Conservation (phyloP, 208 protist genomes). For the Tritrichomonas foetus region DNA sequence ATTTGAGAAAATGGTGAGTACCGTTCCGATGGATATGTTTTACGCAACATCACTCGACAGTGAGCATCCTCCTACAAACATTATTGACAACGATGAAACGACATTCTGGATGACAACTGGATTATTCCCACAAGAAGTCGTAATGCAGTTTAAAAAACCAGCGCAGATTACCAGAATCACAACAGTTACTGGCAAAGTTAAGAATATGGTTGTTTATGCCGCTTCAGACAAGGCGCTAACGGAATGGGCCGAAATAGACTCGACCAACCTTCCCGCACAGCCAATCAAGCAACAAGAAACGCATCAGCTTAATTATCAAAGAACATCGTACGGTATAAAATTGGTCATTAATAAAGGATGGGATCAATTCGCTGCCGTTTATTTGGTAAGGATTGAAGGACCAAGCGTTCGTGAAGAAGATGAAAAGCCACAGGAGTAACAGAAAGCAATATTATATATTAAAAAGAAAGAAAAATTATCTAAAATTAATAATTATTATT, state of each 20-base stretch:
- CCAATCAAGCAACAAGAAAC: constrained; percentile 37
- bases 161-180: constrained; percentile 5
- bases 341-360: constrained; percentile 8
- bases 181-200: constrained; percentile 39
- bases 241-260: not conserved
- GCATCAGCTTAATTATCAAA: not conserved
- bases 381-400: not conserved
- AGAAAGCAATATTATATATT: too few relatives aligned
- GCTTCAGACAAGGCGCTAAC: not conserved
- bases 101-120: constrained; percentile 36
- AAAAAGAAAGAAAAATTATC: too few relatives aligned
- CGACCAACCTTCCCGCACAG: not conserved
- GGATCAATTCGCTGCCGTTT: constrained; percentile 30
- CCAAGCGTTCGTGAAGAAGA: not conserved
- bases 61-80: not conserved
- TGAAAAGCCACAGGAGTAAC: too few relatives aligned
- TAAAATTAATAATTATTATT: too few relatives aligned
- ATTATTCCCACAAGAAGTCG: constrained; percentile 2
- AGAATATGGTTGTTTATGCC: not conserved
- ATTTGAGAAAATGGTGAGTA: not conserved
- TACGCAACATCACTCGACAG: constrained; percentile 23
- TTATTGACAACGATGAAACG: constrained; percentile 35
- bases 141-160: constrained; percentile 3
- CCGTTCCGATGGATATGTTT: not conserved
- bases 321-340: constrained; percentile 31